Conservation (phyloP, 176 grass and related monocot genomes). For the Zoysia japonica region DNA sequence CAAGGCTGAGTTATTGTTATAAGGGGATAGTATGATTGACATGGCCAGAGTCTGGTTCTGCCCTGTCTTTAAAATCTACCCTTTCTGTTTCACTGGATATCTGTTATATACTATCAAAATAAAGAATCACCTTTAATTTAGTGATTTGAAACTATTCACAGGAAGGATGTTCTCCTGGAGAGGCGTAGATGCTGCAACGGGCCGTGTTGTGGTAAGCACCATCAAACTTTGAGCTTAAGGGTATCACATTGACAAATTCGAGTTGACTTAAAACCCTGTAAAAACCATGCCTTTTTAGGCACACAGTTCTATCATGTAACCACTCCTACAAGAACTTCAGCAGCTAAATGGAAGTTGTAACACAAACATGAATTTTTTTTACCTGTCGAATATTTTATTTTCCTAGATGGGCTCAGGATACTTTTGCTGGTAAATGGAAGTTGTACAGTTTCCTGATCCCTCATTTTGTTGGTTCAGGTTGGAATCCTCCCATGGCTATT, state of each 20-base stretch:
- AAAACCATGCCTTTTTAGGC: neutral
- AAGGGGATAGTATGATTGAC: neutral
- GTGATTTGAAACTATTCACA: constrained; percentile 31
- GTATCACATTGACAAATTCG: neutral
- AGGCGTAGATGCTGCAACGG: constrained; percentile 63
- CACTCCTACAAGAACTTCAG: neutral
- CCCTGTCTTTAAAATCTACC: neutral
- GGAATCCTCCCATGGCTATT: constrained; percentile 91
- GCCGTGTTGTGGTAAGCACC: constrained; percentile 52
- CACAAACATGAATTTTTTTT: neutral
- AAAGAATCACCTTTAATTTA: neutral
- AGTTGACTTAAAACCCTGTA: neutral
- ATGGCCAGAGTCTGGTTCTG: neutral
- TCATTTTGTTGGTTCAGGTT: constrained; percentile 52
- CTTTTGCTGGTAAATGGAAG: neutral
- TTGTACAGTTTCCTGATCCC: neutral
- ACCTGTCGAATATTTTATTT: neutral
- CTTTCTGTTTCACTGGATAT: neutral
- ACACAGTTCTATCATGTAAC: neutral
- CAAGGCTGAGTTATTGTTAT: neutral
- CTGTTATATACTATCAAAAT: neutral
- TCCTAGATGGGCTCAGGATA: neutral
- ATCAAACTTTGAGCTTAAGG: neutral
- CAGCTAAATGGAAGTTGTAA: neutral
- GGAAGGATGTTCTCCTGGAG: constrained; percentile 74